phyloP scores from a whole-genome alignment of 345 rosid genomes.

The Eucalyptus decipiens region DNA sequence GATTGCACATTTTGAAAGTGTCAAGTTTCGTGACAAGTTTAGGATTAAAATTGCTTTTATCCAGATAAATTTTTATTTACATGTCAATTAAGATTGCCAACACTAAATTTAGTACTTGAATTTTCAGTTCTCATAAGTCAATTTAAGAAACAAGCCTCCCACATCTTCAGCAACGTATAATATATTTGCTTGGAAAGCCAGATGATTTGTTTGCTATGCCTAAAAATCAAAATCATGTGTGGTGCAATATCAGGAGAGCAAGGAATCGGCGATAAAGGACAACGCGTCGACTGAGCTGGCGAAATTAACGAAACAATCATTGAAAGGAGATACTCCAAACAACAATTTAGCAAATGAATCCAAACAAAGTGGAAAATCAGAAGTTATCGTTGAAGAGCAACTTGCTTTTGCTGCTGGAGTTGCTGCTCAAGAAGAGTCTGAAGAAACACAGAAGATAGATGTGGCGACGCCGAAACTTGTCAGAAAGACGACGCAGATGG shows the following conservation, averaged over 20 bases:
- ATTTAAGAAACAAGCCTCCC: background rate
- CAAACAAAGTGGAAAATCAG: background rate
- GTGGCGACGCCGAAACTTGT: background rate
- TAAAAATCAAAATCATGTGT: background rate
- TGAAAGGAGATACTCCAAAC: background rate
- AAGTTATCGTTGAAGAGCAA: background rate
- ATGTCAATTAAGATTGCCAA: background rate
- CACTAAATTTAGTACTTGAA: background rate
- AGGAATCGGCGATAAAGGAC: background rate
- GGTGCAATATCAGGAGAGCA: background rate
- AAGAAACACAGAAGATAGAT: background rate
- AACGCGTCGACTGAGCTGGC: background rate
- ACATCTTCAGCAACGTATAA: background rate
- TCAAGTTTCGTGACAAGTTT: background rate
- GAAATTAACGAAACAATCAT: background rate
- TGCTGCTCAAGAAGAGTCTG: background rate
- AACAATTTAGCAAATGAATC: background rate
- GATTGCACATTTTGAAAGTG: background rate
- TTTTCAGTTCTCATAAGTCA: background rate
- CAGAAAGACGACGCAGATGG: background rate
- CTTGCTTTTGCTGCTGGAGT: background rate
- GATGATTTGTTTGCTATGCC: background rate
- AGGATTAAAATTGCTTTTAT: accelerated
- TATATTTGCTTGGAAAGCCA: background rate
- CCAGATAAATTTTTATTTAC: background rate